Percentiles rank a stretch among this genome's conserved stretches.
Evolutionary conservation across 257 asterid species (phyloP).

Genomic region (Anisodus acutangulus): DNA sequence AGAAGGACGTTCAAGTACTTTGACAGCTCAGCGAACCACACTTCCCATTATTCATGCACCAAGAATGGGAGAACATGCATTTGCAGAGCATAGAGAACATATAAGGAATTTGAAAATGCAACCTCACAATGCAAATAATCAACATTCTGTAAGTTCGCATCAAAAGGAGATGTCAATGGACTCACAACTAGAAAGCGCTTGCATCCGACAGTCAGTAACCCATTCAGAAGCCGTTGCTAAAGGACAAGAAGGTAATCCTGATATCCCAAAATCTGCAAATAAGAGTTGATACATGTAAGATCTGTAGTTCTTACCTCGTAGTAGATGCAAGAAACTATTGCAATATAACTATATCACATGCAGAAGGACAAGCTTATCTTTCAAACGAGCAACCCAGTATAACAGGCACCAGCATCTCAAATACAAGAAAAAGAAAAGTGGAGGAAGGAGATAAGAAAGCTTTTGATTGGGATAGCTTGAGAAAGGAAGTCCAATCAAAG

Average conservation of each 20-base stretch:
- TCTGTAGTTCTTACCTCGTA: background rate
- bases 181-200: slow-evolving; percentile 41
- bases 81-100: slow-evolving; percentile 32
- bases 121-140: slow-evolving; percentile 37
- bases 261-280: background rate
- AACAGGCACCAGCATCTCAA: slow-evolving; percentile 41
- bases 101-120: slow-evolving; percentile 37
- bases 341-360: slow-evolving; percentile 26
- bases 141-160: slow-evolving; percentile 39
- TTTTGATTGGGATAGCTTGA: slow-evolving; percentile 80
- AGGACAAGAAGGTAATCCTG: slow-evolving; percentile 50
- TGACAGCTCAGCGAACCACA: slow-evolving; percentile 41
- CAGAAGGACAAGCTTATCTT: slow-evolving; percentile 37
- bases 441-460: slow-evolving; percentile 55
- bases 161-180: slow-evolving; percentile 42
- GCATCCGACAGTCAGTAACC: slow-evolving; percentile 39
- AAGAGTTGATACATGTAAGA: background rate
- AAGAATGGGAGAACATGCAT: slow-evolving; percentile 33
- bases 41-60: slow-evolving; percentile 43
- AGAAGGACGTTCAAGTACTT: slow-evolving; percentile 38
- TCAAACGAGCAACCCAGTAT: slow-evolving; percentile 36
- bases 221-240: slow-evolving; percentile 48
- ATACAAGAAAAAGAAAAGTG: slow-evolving; percentile 58
- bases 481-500: slow-evolving; percentile 60
- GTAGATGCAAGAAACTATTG: slow-evolving; percentile 16